Percentiles rank a stretch among this genome's conserved stretches.
Evolutionary conservation across 192 early-diverging fungal species (phyloP).

Genomic region (Mortierella antarctica): DNA sequence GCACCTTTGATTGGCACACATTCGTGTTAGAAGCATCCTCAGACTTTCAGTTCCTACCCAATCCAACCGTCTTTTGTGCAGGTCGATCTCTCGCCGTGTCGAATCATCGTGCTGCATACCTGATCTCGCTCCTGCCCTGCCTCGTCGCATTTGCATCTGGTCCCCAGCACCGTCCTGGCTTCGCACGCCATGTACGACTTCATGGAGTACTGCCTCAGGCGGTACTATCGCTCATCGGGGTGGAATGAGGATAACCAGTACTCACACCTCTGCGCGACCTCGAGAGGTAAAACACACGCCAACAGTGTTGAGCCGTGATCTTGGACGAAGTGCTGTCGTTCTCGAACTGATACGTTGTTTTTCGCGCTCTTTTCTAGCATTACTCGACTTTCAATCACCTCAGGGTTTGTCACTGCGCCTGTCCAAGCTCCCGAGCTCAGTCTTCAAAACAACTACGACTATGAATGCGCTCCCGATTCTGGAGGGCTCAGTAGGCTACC

Average conservation of each 20-base stretch:
- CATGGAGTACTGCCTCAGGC: slow-evolving; percentile 82
- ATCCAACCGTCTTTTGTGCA: no score
- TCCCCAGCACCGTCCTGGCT: slow-evolving; percentile 16
- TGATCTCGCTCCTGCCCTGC: no score
- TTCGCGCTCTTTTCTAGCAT: slow-evolving; percentile 45
- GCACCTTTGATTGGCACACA: neutral
- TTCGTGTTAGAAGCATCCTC: neutral
- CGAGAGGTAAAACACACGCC: slow-evolving; percentile 55
- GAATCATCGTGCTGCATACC: no score
- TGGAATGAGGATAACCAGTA: slow-evolving; percentile 90
- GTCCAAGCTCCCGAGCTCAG: slow-evolving; percentile 79
- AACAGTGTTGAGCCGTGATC: no score
- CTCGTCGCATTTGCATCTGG: neutral
- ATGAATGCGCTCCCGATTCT: slow-evolving; percentile 69
- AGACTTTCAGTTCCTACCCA: no score
- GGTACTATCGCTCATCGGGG: slow-evolving; percentile 78
- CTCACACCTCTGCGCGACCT: slow-evolving; percentile 80
- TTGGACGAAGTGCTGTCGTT: neutral
- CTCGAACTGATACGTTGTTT: neutral
- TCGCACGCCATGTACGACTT: slow-evolving; percentile 75
- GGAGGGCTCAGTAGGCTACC: slow-evolving; percentile 78
- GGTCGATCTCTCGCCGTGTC: no score
- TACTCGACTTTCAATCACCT: slow-evolving; percentile 88
- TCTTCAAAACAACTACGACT: slow-evolving; percentile 82
- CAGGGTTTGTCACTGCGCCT: slow-evolving; percentile 75